Evolutionary conservation across 495 filamentous ascomycete species (phyloP), one percentile per base, ranked within the genome.

Genomic region (Penicillium canariense): DNA sequence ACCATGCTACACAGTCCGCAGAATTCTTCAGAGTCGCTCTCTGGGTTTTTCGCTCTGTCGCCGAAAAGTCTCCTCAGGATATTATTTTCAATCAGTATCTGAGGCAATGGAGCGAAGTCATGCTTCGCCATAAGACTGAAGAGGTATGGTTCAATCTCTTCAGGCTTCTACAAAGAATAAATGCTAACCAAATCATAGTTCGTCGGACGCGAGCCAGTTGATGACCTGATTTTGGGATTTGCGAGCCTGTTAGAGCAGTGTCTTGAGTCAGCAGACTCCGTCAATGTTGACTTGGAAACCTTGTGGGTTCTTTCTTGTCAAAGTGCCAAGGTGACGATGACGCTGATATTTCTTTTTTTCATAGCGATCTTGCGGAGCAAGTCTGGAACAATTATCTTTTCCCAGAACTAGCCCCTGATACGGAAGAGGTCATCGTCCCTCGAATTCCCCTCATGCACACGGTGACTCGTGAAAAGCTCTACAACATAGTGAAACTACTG

Each of bases 361-460:
- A 23, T 42, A 80, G 75, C 42, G 67, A 70, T 5, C 75, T 91
- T 36, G 77, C 81, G 15, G 78, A 80, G 45, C 71, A 71, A 12
- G 68, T 94, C 14, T 86, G 91, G 59, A 78, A 72, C 54, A 81
- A 75, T 36, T 87, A 88, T 58, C 78, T 96, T 1, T 93, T 91
- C 60, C 87, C 84, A 0, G 79, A 79, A 7, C 68, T 86, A 20
- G 74, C 81, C 2, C 52, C 62, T 7, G 50, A 68, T 1, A 58
- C 58, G 2, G 58, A 60, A 15, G 52, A 59, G 2, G 42, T 48
- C 1, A 57, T 65, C 11, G 57, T 57, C 17, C 68, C 72, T 20
- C 70, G 65, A 31, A 61, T 75, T 71, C 75, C 82, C 61, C 59
- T 83, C 18, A 77, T 77, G 48, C 80, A 86, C 53, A 72, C 60